Evolutionary conservation across 495 filamentous ascomycete genomes (phyloP).

Genomic region (Hypoxylon intermedium): DNA sequence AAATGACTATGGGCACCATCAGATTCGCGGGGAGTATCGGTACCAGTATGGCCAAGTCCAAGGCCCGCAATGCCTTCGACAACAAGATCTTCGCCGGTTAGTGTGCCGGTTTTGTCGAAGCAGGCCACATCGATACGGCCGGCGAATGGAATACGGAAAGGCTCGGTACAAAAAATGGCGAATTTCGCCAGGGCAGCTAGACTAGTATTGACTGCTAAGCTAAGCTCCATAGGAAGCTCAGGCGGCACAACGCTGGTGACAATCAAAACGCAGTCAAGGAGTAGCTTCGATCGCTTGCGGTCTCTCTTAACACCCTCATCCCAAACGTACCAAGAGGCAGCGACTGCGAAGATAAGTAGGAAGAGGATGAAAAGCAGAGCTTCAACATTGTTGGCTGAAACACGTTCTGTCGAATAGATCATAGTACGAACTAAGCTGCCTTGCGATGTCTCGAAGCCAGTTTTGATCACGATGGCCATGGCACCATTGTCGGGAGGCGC

Average conservation of each 20-base stretch:
- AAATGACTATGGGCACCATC: constrained; percentile 81
- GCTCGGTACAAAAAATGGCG: constrained; percentile 98
- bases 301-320: constrained; percentile 91
- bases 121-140: constrained; percentile 96
- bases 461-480: constrained; percentile 93
- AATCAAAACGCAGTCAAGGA: constrained; percentile 97
- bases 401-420: constrained; percentile 99
- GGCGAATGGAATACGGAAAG: constrained; percentile 98
- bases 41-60: constrained; percentile 68
- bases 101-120: constrained; percentile 98
- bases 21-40: constrained; percentile 68
- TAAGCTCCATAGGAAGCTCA: constrained; percentile 97
- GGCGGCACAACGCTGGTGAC: constrained; percentile 97
- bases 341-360: constrained; percentile 92
- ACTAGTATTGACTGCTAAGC: constrained; percentile 97
- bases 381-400: constrained; percentile 95
- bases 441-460: constrained; percentile 98
- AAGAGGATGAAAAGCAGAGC: constrained; percentile 96
- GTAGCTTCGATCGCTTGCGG: constrained; percentile 93
- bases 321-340: constrained; percentile 99
- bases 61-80: constrained; percentile 97
- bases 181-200: constrained; percentile 91
- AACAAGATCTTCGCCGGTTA: constrained; percentile 96
- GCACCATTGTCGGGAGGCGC: constrained; percentile 87
- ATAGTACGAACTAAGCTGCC: constrained; percentile 97